Evolutionary conservation across 495 filamentous ascomycete genomes (phyloP), one percentile per base, ranked within the genome.

Genomic region (Aspergillus sparsus): DNA sequence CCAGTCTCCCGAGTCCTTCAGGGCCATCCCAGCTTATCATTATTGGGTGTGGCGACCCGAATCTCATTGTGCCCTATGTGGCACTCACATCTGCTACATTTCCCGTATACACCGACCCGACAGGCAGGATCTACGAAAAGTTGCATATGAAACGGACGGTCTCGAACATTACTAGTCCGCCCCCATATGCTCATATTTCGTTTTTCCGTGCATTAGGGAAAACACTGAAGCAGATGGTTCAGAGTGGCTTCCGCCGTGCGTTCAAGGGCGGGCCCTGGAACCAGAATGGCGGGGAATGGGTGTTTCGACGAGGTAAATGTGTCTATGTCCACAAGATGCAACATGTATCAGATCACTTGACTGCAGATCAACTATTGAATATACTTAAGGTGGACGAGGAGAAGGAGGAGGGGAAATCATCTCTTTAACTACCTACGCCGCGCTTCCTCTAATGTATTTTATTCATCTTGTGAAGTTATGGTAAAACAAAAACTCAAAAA

Each of bases 21-120:
- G 60, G 62, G 39, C 66, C 68, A 16, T 60, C 62, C 5, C 68
- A 71, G 34, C 58, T 71, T 2, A 68, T 71, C 6, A 71, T 71
- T 15, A 66, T 71, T 42, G 68, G 68, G 0, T 71, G 68, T 36
- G 68, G 68, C 8, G 63, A 66, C 41, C 62, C 59, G 10, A 37
- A 62, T 0, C 53, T 63, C 4, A 71, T 71, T 5, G 62, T 50
- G 0, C 68, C 68, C 0, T 71, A 66, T 44, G 62, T 66, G 33
- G 57, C 62, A 42, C 61, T 66, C 31, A 71, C 66, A 0, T 42
- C 56, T 5, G 57, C 60, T 31, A 44, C 12, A 0, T 63, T 71
- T 49, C 66, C 66, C 6, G 61, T 71, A 12, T 71, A 71, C 58
- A 60, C 60, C 15, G 68, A 71, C 36, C 62, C 61, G 0, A 53